Conservation (phyloP, 192 early-diverging fungal genomes). For the Coemansia sp. region DNA sequence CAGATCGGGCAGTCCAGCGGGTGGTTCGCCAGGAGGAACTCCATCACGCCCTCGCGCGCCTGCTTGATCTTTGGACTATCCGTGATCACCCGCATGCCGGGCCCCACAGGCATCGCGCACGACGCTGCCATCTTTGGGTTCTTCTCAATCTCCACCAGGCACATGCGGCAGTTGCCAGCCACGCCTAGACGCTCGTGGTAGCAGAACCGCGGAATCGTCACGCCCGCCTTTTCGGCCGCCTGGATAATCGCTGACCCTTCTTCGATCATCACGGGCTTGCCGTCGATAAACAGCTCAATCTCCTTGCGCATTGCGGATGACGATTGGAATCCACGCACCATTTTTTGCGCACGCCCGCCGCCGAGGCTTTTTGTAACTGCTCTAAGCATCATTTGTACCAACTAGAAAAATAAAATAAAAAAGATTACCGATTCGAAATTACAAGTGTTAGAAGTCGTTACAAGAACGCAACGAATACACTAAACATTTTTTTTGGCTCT, state of each 20-base stretch:
- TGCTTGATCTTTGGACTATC: conserved; percentile 93
- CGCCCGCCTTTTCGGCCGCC: conserved; percentile 95
- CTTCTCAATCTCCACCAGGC: conserved; percentile 96
- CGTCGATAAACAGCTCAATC: conserved; percentile 89
- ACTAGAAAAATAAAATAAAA: background rate
- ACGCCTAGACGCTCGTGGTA: conserved; percentile 92
- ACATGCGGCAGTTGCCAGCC: conserved; percentile 99
- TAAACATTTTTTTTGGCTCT: background rate
- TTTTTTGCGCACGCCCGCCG: background rate
- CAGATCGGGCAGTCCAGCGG: conserved; percentile 98
- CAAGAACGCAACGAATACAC: too few species aligned
- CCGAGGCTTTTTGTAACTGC: background rate
- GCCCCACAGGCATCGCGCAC: conserved; percentile 96
- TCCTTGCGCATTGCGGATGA: conserved; percentile 46
- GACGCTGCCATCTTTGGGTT: conserved; percentile 95
- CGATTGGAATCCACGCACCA: conserved; percentile 14
- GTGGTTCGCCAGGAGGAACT: conserved; percentile 95
- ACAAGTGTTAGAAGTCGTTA: background rate
- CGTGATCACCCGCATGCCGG: conserved; percentile 97
- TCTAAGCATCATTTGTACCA: conserved; percentile 3
- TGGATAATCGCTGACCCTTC: conserved; percentile 94
- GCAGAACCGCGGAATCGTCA: conserved; percentile 69
- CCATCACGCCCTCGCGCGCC: conserved; percentile 92
- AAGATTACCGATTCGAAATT: conserved; percentile 2
- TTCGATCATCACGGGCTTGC: conserved; percentile 86